Evolutionary conservation across 495 filamentous ascomycete genomes (phyloP), one percentile per base, ranked within the genome.

Genomic region (Lasiosphaeris hirsuta): DNA sequence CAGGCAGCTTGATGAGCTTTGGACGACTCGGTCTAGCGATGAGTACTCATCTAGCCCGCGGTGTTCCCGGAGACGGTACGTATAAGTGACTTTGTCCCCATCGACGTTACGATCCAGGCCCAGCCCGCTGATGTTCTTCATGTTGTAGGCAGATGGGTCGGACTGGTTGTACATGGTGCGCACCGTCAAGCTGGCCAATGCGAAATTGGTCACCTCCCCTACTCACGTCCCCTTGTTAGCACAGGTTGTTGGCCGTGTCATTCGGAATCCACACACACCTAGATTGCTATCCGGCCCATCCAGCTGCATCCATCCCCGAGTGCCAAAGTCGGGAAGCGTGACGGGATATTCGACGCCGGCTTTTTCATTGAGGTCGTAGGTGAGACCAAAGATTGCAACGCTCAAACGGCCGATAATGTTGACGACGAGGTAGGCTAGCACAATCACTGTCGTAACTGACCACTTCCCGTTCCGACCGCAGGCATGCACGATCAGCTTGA

Each of bases 291-390:
- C 23, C 15, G 15, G 5, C 2, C 5, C 23, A 2, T 30, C 23
- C 23, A 30, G 23, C 23, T 30, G 23, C 23, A 30, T 30, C 23
- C 5, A 30, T 30, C 5, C 23, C 23, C 23, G 23, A 30, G 23
- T 5, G 23, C 23, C 23, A 11, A 11, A 50, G 30, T 50, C 33
- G 47, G 47, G 8, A 13, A 49, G 10, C 18, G 36, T 35, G 19
- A 35, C 46, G 46, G 46, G 46, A 49, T 49, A 49, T 10, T 49
- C 46, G 13, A 49, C 15, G 18, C 18, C 46, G 19, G 8, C 23
- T 1, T 34, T 5, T 13, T 49, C 46, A 34, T 49, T 35, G 8
- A 49, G 11, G 46, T 49, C 46, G 46, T 3, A 49, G 8, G 46
- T 49, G 4, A 49, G 33, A 49, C 46, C 46, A 34, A 49, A 49